phyloP scores from a whole-genome alignment of 1,284 basidiomycete genomes.

The Pulchroboletus neoregius region DNA sequence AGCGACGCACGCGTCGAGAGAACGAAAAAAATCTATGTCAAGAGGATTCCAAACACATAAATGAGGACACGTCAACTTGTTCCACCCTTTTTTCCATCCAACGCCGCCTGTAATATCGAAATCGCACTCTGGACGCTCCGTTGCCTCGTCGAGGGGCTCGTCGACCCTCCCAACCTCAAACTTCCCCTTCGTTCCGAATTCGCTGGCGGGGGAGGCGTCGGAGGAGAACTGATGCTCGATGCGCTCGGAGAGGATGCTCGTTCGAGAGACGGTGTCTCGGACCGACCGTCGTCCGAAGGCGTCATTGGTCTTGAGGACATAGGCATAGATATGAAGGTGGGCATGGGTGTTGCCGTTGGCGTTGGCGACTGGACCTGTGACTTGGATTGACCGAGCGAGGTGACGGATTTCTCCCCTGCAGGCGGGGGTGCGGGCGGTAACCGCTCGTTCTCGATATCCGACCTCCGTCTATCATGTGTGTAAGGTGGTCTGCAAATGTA shows the following conservation, averaged over 20 bases:
- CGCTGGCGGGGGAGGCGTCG: conserved; percentile 36
- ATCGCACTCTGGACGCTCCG: conserved; percentile 93
- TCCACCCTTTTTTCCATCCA: conserved; percentile 61
- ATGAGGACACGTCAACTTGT: conserved; percentile 5
- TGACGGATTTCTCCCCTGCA: conserved; percentile 1
- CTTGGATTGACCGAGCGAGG: conserved; percentile 9
- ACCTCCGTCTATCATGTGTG: conserved; percentile 69
- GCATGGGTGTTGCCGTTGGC: conserved; percentile 9
- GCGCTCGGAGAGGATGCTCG: conserved; percentile 28
- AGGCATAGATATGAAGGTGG: conserved; percentile 2
- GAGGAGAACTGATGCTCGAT: conserved; percentile 30
- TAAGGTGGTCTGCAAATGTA: background rate
- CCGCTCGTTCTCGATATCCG: conserved; percentile 98
- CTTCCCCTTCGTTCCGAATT: conserved; percentile 91
- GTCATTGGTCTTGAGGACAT: conserved; percentile 81
- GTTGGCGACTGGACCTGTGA: conserved; percentile 26
- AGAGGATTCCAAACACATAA: background rate
- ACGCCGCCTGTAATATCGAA: conserved; percentile 85
- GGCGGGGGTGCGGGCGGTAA: conserved; percentile 73
- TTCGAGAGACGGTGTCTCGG: conserved; percentile 35
- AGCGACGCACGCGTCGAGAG: no score
- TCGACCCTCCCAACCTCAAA: conserved; percentile 89
- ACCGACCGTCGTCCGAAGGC: conserved; percentile 34
- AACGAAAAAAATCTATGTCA: no score
- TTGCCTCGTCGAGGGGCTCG: conserved; percentile 86